Base-by-base conservation (phyloP, 192 early-diverging fungal genomes). In the Gaertneriomyces sp. region DNA sequence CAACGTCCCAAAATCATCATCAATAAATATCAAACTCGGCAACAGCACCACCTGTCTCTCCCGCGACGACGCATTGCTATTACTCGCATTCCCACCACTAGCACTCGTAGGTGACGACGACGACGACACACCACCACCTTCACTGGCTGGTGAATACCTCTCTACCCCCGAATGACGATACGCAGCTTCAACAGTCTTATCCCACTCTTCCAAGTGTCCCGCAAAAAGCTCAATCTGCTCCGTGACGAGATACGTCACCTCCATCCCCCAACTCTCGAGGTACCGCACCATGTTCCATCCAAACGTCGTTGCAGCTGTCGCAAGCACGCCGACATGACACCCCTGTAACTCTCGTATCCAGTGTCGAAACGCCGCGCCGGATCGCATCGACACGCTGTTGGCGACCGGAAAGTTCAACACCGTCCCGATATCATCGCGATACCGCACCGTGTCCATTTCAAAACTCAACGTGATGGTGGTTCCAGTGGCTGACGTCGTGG, bases 251-350 rank as follows among this genome's bases (percentile, higher is more conserved):
- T 57, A 70, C 10, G 61, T 63, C 19, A 70, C 16, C 17, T 70
- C 69, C 69, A 70, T 70, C 16, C 69, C 69, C 69, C 60, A 70
- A 55, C 58, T 63, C 46, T 63, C 69, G n/a, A 55, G n/a, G 42
- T 70, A 63, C 56, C 64, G 69, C 20, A 56, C 52, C 6, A 63
- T 58, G 55, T 70, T 70, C 14, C 17, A 38, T 39, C 61, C 64
- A 40, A 70, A 70, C 12, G 42, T 43, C 4, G 53, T 45, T 20
- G 43, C 42, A 7, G 20, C 16, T 33, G 60, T 41, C 44, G 69
- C 69, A 5, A 70, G 53, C 11, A 70, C 17, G 2, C 51, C 56
- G 7, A 70, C 69, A 17, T 53, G 40, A 19, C 40, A 66, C n/a
- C 58, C 43, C 42, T 46, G 19, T 42, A 70, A 41, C 9, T 42